Base-by-base conservation (phyloP, 176 grass and related monocot species). In the Oryza meridionalis region DNA sequence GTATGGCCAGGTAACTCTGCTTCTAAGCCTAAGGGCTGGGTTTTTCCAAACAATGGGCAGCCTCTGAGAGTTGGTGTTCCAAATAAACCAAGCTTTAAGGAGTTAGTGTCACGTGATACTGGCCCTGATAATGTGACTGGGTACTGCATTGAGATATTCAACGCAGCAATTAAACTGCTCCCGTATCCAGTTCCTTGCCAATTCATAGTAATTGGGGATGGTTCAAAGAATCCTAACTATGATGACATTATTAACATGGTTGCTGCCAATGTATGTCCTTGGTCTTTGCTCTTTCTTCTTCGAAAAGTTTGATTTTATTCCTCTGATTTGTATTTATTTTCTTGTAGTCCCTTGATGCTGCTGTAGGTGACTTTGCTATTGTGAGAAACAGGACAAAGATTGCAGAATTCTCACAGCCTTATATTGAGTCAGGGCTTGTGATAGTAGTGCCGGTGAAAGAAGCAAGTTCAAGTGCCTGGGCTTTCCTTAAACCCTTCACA, bases 401-500 rank as follows among this genome's bases (percentile, higher is more conserved):
- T 72, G 84, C 79, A 37, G 95, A 94, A 72, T 94, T 93, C 78
- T 94, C 95, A 65, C 92, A 94, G 61, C 95, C 95, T 32, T 97
- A 88, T 78, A 78, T 72, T 2, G 90, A 90, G 32, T 81, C 95
- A 15, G 95, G 95, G 11, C 89, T 97, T 27, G 92, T 97, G 51
- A 94, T 97, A 79, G 84, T 97, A 67, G 76, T 88, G 3, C 84
- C 86, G 0, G 78, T 86, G n/a, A 86, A 81, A 73, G 67, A 81
- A 17, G 24, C 32, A 17, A 82, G 32, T 67, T 82, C 95, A 77
- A 97, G 88, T 88, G 81, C 88, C 0, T 97, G 88, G 95, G 88
- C 88, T 77, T 97, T 97, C 75, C 79, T 94, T 59, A 92, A 93
- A 85, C 95, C 95, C 19, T 97, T 97, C 82, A 93, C 95, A 53